These are phyloP conservation scores for Akanthomyces muscarius DNA, from an alignment of 2,329 filamentous ascomycete genomes.

Conservation along the genomic window DNA sequence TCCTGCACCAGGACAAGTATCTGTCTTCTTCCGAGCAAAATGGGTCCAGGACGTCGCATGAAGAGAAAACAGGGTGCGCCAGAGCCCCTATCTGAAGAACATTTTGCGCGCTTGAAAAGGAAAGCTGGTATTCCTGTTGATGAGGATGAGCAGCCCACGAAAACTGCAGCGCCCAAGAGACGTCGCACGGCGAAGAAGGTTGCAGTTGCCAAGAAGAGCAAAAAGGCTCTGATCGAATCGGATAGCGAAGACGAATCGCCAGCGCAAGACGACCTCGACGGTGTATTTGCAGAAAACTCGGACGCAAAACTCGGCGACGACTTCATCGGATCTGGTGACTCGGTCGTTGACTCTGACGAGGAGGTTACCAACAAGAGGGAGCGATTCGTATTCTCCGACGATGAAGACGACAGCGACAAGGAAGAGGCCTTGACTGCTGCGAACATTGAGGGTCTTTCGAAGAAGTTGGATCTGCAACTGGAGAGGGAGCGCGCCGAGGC, in stretches of 20 bases:
- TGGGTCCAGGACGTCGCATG: constrained; percentile 90
- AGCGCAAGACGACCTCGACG: constrained; percentile 36
- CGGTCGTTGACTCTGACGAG: constrained; percentile 69
- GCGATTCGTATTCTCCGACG: constrained; percentile 85
- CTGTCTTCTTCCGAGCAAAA: constrained; percentile 32
- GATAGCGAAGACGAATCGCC: constrained; percentile 20
- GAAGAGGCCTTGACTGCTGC: constrained; percentile 91
- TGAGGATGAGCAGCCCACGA: constrained; percentile 39
- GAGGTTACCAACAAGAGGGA: constrained; percentile 47
- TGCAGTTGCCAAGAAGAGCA: constrained; percentile 27
- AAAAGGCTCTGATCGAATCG: neutral
- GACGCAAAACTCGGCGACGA: constrained; percentile 50
- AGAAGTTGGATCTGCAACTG: constrained; percentile 73
- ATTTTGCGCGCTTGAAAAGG: constrained; percentile 76
- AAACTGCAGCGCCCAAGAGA: constrained; percentile 62
- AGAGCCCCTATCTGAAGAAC: constrained; percentile 73
- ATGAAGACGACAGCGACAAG: constrained; percentile 81
- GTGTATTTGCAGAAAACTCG: constrained; percentile 39
- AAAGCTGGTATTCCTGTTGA: constrained; percentile 71
- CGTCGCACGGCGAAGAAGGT: constrained; percentile 32
- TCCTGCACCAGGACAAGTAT: neutral
- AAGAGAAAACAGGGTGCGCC: constrained; percentile 93
- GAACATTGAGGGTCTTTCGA: constrained; percentile 89
- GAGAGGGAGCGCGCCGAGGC: constrained; percentile 78
- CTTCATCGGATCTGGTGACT: constrained; percentile 55